Conservation (phyloP, 148 eudicot species). For the Rhododendron henanense region DNA sequence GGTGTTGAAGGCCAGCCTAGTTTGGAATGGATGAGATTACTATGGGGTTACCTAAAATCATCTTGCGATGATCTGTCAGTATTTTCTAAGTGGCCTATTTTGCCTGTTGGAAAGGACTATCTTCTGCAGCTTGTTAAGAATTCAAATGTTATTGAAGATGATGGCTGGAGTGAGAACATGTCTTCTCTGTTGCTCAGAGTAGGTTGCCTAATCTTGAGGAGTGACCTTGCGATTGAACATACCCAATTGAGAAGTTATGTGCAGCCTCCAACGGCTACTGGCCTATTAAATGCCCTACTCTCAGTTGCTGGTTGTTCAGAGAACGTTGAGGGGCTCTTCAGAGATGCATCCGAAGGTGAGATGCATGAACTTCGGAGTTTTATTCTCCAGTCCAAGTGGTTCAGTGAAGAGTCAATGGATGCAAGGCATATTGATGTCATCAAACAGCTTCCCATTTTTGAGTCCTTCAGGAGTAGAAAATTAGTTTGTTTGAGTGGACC, state of each 20-base stretch:
- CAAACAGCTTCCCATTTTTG: conserved; percentile 86
- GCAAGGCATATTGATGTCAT: conserved; percentile 50
- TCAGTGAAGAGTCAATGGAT: conserved; percentile 57
- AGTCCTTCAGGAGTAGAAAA: conserved; percentile 71
- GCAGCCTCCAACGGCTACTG: conserved; percentile 76
- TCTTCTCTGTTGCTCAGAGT: conserved; percentile 68
- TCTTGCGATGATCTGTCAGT: conserved; percentile 70
- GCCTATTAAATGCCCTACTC: conserved; percentile 70
- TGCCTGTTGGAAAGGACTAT: conserved; percentile 74
- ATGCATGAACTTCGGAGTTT: conserved; percentile 86
- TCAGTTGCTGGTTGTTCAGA: conserved; percentile 54
- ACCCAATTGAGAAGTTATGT: conserved; percentile 65
- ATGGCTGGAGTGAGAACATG: conserved; percentile 98
- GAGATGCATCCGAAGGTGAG: conserved; percentile 79
- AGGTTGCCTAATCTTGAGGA: conserved; percentile 79
- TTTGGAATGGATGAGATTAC: conserved; percentile 76
- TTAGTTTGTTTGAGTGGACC: conserved; percentile 57
- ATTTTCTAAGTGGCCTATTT: conserved; percentile 88
- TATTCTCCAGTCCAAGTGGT: conserved; percentile 97
- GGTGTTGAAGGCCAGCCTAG: conserved; percentile 72
- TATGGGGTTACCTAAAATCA: conserved; percentile 75
- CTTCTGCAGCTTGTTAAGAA: conserved; percentile 75
- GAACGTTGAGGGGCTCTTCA: conserved; percentile 57
- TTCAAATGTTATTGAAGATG: conserved; percentile 84
- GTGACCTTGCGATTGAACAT: conserved; percentile 66